Conservation (phyloP, 2,329 filamentous ascomycete species). For the Sporothrix euskadiensis region DNA sequence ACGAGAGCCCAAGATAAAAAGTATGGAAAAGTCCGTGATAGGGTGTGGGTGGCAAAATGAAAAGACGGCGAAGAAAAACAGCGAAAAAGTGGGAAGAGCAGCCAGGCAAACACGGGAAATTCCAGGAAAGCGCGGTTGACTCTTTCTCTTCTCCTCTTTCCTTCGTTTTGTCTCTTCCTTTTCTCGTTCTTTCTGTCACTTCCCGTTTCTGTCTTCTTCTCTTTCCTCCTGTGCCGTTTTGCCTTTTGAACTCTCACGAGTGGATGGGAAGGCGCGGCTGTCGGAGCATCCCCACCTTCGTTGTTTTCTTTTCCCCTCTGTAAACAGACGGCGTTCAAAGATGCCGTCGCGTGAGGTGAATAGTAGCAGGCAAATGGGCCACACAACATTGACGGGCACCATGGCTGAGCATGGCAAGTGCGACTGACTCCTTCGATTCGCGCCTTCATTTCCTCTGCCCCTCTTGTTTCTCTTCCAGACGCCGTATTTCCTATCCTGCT, state of each 20-base stretch:
- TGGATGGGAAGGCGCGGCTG: slow-evolving; percentile 2
- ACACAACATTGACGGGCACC: background rate
- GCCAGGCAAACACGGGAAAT: background rate
- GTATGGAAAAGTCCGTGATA: background rate
- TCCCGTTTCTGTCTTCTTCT: background rate
- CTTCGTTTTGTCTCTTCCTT: background rate
- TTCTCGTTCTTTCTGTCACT: background rate
- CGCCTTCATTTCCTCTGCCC: background rate
- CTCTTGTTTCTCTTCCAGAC: background rate
- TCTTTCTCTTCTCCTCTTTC: background rate
- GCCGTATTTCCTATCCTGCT: slow-evolving; percentile 23
- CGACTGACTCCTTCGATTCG: background rate
- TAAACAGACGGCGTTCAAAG: slow-evolving; percentile 3
- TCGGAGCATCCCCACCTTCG: background rate
- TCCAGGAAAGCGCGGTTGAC: background rate
- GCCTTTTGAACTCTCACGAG: too few relatives aligned
- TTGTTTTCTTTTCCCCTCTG: background rate
- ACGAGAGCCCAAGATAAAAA: background rate
- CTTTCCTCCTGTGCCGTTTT: background rate
- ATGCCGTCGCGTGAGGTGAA: background rate
- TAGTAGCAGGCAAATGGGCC: background rate
- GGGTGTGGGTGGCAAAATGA: slow-evolving; percentile 5
- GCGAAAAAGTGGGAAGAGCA: background rate
- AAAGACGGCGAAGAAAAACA: background rate
- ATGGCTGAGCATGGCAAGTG: background rate